phyloP scores from a whole-genome alignment of 441 rosid genomes.

The Populus hybrid region DNA sequence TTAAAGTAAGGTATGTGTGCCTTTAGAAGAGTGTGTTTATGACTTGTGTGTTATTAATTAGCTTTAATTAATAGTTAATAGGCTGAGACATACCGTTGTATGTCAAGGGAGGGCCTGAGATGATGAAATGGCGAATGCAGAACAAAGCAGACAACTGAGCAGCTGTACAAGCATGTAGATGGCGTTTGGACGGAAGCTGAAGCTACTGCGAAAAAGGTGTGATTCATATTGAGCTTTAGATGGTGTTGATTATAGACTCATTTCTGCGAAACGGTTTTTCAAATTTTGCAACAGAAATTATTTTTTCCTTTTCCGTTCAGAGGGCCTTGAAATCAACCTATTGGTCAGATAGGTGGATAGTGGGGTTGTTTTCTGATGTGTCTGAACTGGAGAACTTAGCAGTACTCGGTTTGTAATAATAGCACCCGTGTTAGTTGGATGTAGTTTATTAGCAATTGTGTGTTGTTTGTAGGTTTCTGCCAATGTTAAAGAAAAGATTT shows the following conservation, averaged over 20 bases:
- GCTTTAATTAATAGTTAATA: slow-evolving; percentile 25
- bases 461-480: slow-evolving; percentile 61
- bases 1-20: slow-evolving; percentile 62
- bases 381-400: neutral
- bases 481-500: slow-evolving; percentile 68
- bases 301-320: neutral
- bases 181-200: slow-evolving; percentile 90
- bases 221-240: slow-evolving; percentile 3
- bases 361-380: neutral
- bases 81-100: slow-evolving; percentile 54
- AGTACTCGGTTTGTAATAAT: neutral
- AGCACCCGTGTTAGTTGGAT: neutral
- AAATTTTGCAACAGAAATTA: neutral
- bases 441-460: neutral
- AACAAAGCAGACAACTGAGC: slow-evolving; percentile 86
- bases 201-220: slow-evolving; percentile 87
- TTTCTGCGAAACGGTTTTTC: neutral
- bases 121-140: slow-evolving; percentile 75
- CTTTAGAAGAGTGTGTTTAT: slow-evolving; percentile 7
- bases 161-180: slow-evolving; percentile 86
- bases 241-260: neutral
- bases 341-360: neutral
- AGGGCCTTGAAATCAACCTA: neutral
- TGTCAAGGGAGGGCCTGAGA: slow-evolving; percentile 67
- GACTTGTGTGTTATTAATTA: slow-evolving; percentile 4